These are phyloP conservation scores for Claviceps pazoutovae DNA, from an alignment of 2,329 filamentous ascomycete genomes.

Conservation along the genomic window DNA sequence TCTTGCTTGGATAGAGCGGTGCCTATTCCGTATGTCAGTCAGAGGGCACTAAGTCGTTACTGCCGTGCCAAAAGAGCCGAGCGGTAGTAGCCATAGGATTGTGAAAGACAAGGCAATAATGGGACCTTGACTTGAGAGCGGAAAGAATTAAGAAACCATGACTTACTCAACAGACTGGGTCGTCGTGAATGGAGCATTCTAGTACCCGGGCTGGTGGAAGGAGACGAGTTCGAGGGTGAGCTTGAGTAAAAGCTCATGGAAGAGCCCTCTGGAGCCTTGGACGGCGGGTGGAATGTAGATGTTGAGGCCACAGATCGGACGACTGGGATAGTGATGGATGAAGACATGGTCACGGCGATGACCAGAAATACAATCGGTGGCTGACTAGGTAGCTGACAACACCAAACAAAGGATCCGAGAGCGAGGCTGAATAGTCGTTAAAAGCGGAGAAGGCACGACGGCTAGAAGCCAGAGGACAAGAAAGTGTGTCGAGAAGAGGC, in stretches of 20 bases:
- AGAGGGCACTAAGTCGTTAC: conserved; percentile 4
- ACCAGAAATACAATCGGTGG: background rate
- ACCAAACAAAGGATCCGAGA: background rate
- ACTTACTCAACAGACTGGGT: conserved; percentile 45
- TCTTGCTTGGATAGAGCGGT: conserved; percentile 59
- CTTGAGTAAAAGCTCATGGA: conserved; percentile 26
- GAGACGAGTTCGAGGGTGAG: conserved; percentile 38
- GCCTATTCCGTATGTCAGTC: conserved; percentile 32
- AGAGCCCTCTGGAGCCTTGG: conserved; percentile 34
- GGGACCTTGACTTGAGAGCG: background rate
- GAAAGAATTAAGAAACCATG: background rate
- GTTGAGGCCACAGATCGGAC: conserved; percentile 21
- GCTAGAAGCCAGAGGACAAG: background rate
- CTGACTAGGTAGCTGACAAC: background rate
- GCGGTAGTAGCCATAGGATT: background rate
- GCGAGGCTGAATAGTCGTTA: background rate
- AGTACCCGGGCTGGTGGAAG: conserved; percentile 38
- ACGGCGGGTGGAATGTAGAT: conserved; percentile 22
- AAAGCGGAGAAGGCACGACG: background rate
- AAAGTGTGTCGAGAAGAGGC: background rate
- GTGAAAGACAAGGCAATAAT: conserved; percentile 1
- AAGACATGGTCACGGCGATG: conserved; percentile 37
- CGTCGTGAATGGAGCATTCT: conserved; percentile 40
- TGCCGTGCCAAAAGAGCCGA: too few relatives aligned
- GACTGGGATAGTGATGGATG: conserved; percentile 55